A percentile compares a stretch with the other conserved stretches of the same genome.
Evolutionary conservation across 2,329 filamentous ascomycete species (phyloP).

Genomic region (Mollisiaceae sp.): DNA sequence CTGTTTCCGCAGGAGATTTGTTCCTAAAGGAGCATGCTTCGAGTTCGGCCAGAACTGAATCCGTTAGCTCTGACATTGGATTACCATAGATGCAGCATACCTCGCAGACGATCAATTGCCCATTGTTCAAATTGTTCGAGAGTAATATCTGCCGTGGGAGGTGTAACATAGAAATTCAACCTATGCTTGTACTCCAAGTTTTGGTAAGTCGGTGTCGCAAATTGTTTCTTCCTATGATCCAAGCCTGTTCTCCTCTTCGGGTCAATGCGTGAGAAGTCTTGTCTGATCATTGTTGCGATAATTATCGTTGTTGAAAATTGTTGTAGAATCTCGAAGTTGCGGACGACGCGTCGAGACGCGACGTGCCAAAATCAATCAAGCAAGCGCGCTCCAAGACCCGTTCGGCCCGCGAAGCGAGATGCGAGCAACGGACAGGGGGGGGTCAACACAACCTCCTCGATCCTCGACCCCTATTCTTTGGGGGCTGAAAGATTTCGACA

Average conservation of each 20-base stretch:
- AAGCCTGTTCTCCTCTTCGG: conserved; percentile 77
- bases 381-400: not conserved
- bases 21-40: conserved; percentile 97
- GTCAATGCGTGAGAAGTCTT: conserved; percentile 41
- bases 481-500: conserved; percentile 30
- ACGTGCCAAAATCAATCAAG: conserved; percentile 5
- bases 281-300: conserved; percentile 40
- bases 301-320: not conserved
- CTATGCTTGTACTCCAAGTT: conserved; percentile 81
- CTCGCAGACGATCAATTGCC: conserved; percentile 89
- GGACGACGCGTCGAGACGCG: conserved; percentile 5
- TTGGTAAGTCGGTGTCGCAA: conserved; percentile 77
- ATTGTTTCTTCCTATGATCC: conserved; percentile 86
- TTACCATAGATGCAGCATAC: conserved; percentile 53
- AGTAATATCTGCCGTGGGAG: conserved; percentile 92
- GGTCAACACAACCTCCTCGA: not conserved
- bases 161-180: conserved; percentile 88
- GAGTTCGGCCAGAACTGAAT: conserved; percentile 80
- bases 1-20: conserved; percentile 80
- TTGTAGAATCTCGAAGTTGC: not conserved
- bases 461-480: conserved; percentile 15
- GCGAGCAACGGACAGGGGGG: not conserved
- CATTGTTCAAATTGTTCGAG: conserved; percentile 98
- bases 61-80: not conserved
- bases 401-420: not conserved